A percentile compares a stretch with the other conserved stretches of the same genome.
phyloP scores from a whole-genome alignment of 2,329 filamentous ascomycete species.

The Alternaria ethzedia region DNA sequence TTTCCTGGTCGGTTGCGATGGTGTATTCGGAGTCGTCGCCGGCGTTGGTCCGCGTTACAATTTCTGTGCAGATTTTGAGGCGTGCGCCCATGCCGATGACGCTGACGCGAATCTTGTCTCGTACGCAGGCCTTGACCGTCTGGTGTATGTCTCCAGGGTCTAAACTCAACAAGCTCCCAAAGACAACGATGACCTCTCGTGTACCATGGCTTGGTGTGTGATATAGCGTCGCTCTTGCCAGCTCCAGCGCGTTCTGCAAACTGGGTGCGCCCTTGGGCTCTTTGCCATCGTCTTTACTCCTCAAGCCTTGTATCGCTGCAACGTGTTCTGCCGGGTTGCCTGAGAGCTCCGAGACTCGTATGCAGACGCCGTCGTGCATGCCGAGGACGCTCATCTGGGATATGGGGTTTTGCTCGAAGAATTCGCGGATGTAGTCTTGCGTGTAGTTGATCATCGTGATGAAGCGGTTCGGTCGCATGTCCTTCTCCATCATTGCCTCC shows the following conservation, averaged over 20 bases:
- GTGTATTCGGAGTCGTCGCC: conserved; percentile 79
- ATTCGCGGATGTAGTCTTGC: conserved; percentile 87
- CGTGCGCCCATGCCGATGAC: conserved; percentile 91
- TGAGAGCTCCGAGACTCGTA: conserved; percentile 85
- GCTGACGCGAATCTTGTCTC: conserved; percentile 83
- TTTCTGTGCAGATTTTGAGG: conserved; percentile 88
- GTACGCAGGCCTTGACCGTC: conserved; percentile 79
- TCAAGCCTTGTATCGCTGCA: conserved; percentile 72
- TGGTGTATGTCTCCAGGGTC: conserved; percentile 96
- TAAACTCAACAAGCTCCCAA: conserved; percentile 86
- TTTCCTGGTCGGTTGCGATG: conserved; percentile 83
- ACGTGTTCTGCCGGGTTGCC: conserved; percentile 92
- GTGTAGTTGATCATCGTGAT: conserved; percentile 82
- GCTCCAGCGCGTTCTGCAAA: conserved; percentile 93
- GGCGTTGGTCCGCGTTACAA: conserved; percentile 85
- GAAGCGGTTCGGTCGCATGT: conserved; percentile 86
- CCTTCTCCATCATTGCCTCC: conserved; percentile 93
- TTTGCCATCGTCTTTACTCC: conserved; percentile 66
- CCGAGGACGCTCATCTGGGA: conserved; percentile 91
- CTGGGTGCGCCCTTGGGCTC: conserved; percentile 59
- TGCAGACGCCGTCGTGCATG: conserved; percentile 89
- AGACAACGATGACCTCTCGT: conserved; percentile 88
- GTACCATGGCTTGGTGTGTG: conserved; percentile 94
- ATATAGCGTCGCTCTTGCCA: conserved; percentile 90
- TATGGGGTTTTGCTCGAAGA: conserved; percentile 98